Evolutionary conservation across 805 yeast genomes (phyloP).

Genomic region (Metschnikowia picachoensis): DNA sequence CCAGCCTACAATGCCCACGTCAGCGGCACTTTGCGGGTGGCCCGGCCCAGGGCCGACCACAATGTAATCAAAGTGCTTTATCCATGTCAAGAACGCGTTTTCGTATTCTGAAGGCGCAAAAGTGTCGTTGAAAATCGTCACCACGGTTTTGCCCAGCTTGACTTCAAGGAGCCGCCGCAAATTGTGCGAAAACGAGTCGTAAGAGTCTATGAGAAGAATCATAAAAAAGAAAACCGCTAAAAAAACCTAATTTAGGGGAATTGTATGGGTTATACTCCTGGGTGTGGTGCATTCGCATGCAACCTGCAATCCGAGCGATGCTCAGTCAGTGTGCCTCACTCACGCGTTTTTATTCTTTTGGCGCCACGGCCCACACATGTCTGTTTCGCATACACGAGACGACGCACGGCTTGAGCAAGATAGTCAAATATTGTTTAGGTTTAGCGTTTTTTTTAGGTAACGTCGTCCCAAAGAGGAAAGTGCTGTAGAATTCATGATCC

Average conservation of each 20-base stretch:
- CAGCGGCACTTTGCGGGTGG: constrained; percentile 58
- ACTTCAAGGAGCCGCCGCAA: constrained; percentile 57
- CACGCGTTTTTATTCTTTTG: neutral
- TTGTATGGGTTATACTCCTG: no score
- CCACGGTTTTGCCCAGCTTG: constrained; percentile 47
- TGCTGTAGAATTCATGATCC: no score
- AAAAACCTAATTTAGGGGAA: neutral
- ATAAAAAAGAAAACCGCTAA: constrained; percentile 13
- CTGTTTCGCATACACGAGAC: constrained; percentile 1
- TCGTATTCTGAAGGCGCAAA: constrained; percentile 30
- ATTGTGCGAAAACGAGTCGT: constrained; percentile 92
- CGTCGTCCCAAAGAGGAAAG: no score
- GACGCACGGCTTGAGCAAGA: neutral
- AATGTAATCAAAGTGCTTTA: constrained; percentile 63
- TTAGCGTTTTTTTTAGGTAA: no score
- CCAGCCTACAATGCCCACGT: constrained; percentile 74
- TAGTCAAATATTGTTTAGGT: no score
- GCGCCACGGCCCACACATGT: neutral
- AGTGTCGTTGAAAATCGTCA: constrained; percentile 63
- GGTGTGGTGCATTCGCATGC: no score
- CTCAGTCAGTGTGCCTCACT: neutral
- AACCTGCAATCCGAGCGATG: neutral
- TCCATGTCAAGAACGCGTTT: constrained; percentile 35
- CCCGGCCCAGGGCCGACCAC: constrained; percentile 99
- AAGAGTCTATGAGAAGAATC: constrained; percentile 82